Conservation (phyloP, 106 monocot genomes). For the Gastrodia elata region DNA sequence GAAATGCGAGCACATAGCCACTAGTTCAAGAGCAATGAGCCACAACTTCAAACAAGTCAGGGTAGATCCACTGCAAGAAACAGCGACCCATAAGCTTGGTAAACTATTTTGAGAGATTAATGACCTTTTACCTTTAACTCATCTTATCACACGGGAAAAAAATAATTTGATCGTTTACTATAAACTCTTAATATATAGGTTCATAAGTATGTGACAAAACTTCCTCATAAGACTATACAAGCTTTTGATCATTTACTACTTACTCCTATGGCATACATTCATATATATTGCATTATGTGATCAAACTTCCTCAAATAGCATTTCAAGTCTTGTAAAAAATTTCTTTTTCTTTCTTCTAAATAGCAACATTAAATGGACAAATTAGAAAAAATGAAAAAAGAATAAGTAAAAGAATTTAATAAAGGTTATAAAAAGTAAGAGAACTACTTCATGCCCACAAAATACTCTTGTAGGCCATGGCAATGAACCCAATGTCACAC, state of each 20-base stretch:
- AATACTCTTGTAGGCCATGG: conserved; percentile 85
- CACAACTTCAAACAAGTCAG: too few relatives aligned
- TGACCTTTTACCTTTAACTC: not conserved
- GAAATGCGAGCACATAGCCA: too few relatives aligned
- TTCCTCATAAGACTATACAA: too few relatives aligned
- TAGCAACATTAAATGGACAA: not conserved
- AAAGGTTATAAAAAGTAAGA: not conserved
- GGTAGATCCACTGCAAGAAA: too few relatives aligned
- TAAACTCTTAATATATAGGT: not conserved
- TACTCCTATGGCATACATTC: not conserved
- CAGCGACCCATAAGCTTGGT: too few relatives aligned
- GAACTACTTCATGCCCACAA: conserved; percentile 97
- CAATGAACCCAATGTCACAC: conserved; percentile 81
- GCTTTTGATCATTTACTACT: too few relatives aligned
- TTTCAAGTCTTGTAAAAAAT: too few relatives aligned
- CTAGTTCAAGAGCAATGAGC: too few relatives aligned
- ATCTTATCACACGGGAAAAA: not conserved
- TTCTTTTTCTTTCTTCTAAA: not conserved
- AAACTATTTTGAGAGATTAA: not conserved
- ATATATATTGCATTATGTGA: not conserved
- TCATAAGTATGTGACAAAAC: too few relatives aligned
- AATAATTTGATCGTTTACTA: not conserved
- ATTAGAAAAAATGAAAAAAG: not conserved
- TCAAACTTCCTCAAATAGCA: not conserved
- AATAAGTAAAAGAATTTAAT: not conserved